phyloP scores from a whole-genome alignment of 306 rosid genomes.

The Lotus japonicus region DNA sequence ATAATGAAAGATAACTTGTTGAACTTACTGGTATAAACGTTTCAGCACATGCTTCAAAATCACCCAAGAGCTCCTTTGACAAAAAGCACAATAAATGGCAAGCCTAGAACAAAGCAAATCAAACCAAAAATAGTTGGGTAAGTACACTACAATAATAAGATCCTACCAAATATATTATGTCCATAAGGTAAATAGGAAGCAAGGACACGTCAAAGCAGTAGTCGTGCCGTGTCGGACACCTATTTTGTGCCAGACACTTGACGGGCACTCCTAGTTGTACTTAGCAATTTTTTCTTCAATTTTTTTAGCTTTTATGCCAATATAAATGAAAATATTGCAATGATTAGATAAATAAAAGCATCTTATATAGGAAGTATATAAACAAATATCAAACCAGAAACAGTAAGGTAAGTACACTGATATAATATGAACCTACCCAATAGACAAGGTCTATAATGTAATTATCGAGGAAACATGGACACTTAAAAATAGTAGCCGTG shows the following conservation, averaged over 20 bases:
- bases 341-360: too few relatives aligned
- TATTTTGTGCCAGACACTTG: too few relatives aligned
- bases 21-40: slow-evolving; percentile 86
- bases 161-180: slow-evolving; percentile 2
- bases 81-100: slow-evolving; percentile 90
- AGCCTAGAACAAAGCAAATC: slow-evolving; percentile 47
- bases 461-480: too few relatives aligned
- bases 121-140: not conserved
- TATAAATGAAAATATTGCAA: too few relatives aligned
- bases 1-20: slow-evolving; percentile 15
- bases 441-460: not conserved
- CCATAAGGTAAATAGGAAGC: not conserved
- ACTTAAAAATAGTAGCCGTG: too few relatives aligned
- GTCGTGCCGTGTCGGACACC: too few relatives aligned
- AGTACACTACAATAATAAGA: slow-evolving; percentile 3
- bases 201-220: too few relatives aligned
- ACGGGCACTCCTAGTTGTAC: too few relatives aligned
- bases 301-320: too few relatives aligned
- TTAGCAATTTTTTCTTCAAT: too few relatives aligned
- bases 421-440: slow-evolving; percentile 5
- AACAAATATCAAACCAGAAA: slow-evolving; percentile 13
- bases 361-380: not conserved
- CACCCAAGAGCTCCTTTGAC: slow-evolving; percentile 97
- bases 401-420: not conserved
- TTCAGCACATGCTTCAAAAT: slow-evolving; percentile 94